A percentile compares a stretch with the other conserved stretches of the same genome.
Evolutionary conservation across 345 rosid genomes (phyloP).

Genomic region (Gossypium raimondii): DNA sequence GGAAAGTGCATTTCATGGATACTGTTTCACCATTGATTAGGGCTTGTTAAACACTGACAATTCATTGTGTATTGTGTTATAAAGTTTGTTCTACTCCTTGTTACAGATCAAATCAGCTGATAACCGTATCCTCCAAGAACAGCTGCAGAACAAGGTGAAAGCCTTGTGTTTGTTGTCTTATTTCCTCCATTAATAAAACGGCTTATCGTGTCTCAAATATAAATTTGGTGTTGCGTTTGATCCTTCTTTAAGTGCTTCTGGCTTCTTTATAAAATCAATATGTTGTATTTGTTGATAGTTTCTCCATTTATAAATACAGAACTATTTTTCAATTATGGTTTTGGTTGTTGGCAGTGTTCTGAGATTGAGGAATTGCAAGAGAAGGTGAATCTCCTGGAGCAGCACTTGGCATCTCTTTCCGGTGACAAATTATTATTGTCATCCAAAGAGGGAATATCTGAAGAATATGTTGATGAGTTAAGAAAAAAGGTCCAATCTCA

Average conservation of each 20-base stretch:
- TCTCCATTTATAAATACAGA: slow-evolving; percentile 1
- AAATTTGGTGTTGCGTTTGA: neutral
- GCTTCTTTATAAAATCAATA: neutral
- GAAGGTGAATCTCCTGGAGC: slow-evolving; percentile 68
- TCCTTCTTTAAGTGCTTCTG: slow-evolving; percentile 8
- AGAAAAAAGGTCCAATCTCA: slow-evolving; percentile 74
- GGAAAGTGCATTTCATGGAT: neutral
- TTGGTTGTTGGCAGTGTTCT: slow-evolving; percentile 48
- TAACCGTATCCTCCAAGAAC: slow-evolving; percentile 96
- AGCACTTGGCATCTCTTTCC: slow-evolving; percentile 46
- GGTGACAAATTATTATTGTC: slow-evolving; percentile 39
- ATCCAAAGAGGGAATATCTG: slow-evolving; percentile 40
- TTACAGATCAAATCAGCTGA: slow-evolving; percentile 93
- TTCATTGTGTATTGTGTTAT: neutral
- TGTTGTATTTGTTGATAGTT: neutral
- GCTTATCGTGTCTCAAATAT: neutral
- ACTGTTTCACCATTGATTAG: slow-evolving; percentile 5
- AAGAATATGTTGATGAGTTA: slow-evolving; percentile 54
- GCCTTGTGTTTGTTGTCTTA: slow-evolving; percentile 2
- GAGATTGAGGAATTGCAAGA: slow-evolving; percentile 82
- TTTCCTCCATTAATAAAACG: neutral
- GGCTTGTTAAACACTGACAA: neutral
- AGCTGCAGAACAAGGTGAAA: slow-evolving; percentile 80
- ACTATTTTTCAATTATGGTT: slow-evolving; percentile 2
- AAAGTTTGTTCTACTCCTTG: slow-evolving; percentile 25